Conservation (phyloP, 2,329 filamentous ascomycete species). For the Knoxdaviesia capensis region DNA sequence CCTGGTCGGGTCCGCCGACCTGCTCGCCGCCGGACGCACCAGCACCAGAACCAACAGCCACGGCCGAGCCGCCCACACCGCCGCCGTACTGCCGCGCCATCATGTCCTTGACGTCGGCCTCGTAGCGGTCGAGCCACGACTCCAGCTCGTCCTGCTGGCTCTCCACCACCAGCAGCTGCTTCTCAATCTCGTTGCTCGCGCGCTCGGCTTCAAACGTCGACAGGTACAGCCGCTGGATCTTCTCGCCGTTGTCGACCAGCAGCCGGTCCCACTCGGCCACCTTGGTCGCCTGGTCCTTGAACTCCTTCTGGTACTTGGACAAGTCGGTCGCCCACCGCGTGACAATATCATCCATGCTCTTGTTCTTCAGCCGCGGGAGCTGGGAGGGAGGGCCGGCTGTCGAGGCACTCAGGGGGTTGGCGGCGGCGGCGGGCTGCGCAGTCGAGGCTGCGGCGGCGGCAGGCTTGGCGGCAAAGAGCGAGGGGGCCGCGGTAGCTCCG, state of each 20-base stretch:
- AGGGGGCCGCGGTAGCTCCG: constrained; percentile 11
- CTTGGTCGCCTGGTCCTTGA: constrained; percentile 72
- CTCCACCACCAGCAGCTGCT: constrained; percentile 75
- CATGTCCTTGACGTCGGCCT: constrained; percentile 77
- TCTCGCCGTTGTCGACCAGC: constrained; percentile 82
- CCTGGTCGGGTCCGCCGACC: constrained; percentile 76
- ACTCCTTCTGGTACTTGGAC: constrained; percentile 91
- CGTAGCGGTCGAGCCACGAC: constrained; percentile 75
- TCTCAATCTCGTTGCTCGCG: constrained; percentile 82
- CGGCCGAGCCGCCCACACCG: too few relatives aligned
- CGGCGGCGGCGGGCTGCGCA: constrained; percentile 11
- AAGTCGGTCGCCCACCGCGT: constrained; percentile 91
- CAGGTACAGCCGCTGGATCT: constrained; percentile 82
- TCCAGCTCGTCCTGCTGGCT: constrained; percentile 83
- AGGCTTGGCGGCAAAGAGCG: constrained; percentile 15
- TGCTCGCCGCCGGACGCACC: constrained; percentile 39
- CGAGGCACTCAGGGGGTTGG: constrained; percentile 41
- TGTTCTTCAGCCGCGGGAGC: constrained; percentile 84
- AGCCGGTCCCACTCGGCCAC: constrained; percentile 83
- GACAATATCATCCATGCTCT: constrained; percentile 98
- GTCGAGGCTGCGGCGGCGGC: constrained; percentile 13
- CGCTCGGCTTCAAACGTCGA: constrained; percentile 87
- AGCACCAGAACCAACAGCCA: too few relatives aligned
- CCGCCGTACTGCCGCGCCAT: constrained; percentile 56
- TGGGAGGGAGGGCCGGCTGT: constrained; percentile 67